A percentile compares a stretch with the other conserved stretches of the same genome.
Evolutionary conservation across 2,329 filamentous ascomycete species (phyloP).

Genomic region (Phialophora macrospora): DNA sequence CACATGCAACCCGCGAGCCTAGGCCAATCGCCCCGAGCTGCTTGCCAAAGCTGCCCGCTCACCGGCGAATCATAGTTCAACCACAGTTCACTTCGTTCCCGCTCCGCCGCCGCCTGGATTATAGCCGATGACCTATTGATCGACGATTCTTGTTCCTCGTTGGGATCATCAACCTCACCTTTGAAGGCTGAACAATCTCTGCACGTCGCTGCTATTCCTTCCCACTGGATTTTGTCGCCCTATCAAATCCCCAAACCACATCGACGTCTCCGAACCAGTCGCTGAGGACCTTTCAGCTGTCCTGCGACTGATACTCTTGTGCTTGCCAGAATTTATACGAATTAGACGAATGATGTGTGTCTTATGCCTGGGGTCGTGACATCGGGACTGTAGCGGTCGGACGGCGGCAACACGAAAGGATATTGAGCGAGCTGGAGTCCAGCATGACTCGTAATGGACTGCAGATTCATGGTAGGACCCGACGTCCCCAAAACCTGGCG

Average conservation of each 20-base stretch:
- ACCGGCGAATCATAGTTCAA: background rate
- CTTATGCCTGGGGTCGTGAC: constrained; percentile 20
- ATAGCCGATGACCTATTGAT: constrained; percentile 21
- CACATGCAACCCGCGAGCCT: background rate
- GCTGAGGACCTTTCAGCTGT: background rate
- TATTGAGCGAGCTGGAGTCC: constrained; percentile 15
- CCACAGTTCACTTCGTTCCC: constrained; percentile 5
- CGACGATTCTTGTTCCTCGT: constrained; percentile 17
- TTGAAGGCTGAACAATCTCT: constrained; percentile 2
- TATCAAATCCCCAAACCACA: constrained; percentile 3
- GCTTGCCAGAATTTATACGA: background rate
- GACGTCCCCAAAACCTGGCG: background rate
- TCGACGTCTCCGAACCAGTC: background rate
- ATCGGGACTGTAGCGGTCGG: constrained; percentile 25
- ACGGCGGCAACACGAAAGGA: constrained; percentile 21
- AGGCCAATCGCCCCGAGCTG: constrained; percentile 5
- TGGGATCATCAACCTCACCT: constrained; percentile 10
- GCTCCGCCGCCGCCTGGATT: constrained; percentile 7
- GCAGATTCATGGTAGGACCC: constrained; percentile 28
- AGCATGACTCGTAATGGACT: constrained; percentile 34
- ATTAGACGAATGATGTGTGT: constrained; percentile 22
- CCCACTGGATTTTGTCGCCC: background rate
- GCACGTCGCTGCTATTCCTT: constrained; percentile 1
- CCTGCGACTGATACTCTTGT: background rate
- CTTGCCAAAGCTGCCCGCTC: background rate